phyloP scores from a whole-genome alignment of 208 protist genomes.

The Leishmania mexicana region DNA sequence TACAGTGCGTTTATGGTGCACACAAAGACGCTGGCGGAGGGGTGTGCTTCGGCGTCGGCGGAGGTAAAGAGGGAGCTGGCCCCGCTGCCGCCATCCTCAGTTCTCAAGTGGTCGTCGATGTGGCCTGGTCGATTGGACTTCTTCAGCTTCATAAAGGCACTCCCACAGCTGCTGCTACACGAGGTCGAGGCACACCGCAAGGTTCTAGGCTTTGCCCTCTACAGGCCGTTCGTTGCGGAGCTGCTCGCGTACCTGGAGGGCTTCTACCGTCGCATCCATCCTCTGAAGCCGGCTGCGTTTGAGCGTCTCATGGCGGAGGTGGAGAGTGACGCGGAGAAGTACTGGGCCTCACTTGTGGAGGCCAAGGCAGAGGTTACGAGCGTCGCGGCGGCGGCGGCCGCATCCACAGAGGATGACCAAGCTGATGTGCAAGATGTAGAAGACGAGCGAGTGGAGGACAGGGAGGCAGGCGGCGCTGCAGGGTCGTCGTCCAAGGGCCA shows the following conservation, averaged over 20 bases:
- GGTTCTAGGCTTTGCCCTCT: conserved; percentile 65
- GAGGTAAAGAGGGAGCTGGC: background rate
- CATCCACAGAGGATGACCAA: conserved; percentile 24
- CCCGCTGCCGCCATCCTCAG: conserved; percentile 17
- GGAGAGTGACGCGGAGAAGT: conserved; percentile 63
- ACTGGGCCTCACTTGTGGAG: conserved; percentile 66
- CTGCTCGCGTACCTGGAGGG: conserved; percentile 57
- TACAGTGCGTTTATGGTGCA: conserved; percentile 77
- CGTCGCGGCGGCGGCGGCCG: conserved; percentile 27
- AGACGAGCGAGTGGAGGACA: background rate
- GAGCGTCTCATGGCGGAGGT: conserved; percentile 51
- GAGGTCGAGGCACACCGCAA: conserved; percentile 72
- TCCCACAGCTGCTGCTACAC: conserved; percentile 52
- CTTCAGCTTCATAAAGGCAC: conserved; percentile 61
- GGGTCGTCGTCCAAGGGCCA: background rate
- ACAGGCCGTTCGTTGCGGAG: conserved; percentile 58
- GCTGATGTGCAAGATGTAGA: conserved; percentile 8
- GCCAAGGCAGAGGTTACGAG: conserved; percentile 37
- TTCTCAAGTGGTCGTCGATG: conserved; percentile 15
- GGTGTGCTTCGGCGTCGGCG: conserved; percentile 1
- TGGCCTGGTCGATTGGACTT: conserved; percentile 71
- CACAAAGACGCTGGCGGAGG: conserved; percentile 51
- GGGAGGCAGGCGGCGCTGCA: background rate
- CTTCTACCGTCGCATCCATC: conserved; percentile 67
- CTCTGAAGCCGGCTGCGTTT: conserved; percentile 50